Evolutionary conservation across 1,284 basidiomycete species (phyloP), one percentile per base, ranked within the genome.

Genomic region (Cerrena zonata): DNA sequence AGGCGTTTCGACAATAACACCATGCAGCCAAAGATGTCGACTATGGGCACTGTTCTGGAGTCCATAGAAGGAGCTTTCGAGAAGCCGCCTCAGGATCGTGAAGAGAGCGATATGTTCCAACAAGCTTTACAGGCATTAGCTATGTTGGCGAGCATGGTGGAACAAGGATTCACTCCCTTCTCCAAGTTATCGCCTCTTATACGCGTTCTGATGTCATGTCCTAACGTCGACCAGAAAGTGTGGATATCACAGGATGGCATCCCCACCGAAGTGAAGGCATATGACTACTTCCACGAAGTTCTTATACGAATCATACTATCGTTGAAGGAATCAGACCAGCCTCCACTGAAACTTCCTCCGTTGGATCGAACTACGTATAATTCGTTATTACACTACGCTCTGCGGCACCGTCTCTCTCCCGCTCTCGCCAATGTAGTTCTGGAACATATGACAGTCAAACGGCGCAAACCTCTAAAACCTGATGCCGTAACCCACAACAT

Each of bases 301-400:
- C 70, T 89, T 18, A 55, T 68, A 13, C 65, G 75, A 15, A 67
- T 86, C 42, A 66, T 78, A 30, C 27, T 58, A 54, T 51, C 64
- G 49, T 18, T 65, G 56, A 48, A 50, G n/a, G 23, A 43, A 5
- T 34, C 40, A 3, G 24, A 23, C 25, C 52, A 46, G 41, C 40
- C 48, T 19, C 49, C 27, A 2, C 45, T 38, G 51, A 52, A 26
- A 53, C 60, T 70, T 38, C 73, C 69, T 3, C 63, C 64, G 0
- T 59, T 84, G 12, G 69, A 74, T 50, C 53, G 70, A 2, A 63
- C 68, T 15, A 67, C 77, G 0, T 86, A 80, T 65, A 85, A 88
- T 61, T 58, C 80, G 0, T 74, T 90, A 23, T 58, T 90, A 2
- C 74, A 82, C 52, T 89, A 88, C 63, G 67, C 82, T 1, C 70